Evolutionary conservation across 2,329 filamentous ascomycete species (phyloP), one percentile per base, ranked within the genome.

Genomic region (Elsinoe batatas): DNA sequence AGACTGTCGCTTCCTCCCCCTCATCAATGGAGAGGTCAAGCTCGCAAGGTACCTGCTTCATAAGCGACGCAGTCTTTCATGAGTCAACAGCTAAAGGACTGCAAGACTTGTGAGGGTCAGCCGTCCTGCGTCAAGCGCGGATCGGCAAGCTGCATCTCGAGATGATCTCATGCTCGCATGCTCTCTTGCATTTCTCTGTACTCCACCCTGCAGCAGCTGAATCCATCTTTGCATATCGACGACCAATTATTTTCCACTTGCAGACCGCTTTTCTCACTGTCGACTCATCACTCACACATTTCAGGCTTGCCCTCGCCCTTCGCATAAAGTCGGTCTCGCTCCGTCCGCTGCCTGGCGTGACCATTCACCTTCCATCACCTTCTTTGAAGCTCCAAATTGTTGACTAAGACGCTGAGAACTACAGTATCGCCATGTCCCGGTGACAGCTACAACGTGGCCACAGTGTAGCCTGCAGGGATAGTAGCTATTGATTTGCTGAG

Each of bases 231-330:
- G 30, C 47, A 51, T 22, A n/a, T 51, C 18, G n/a, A 51, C 26
- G 30, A 49, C 47, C 47, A 51, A 51, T 51, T 20, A 51, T 51
- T 51, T 50, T 3, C 12, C 32, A 22, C 33, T 38, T 20, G 30
- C 47, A 51, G 47, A 51, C 47, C 47, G 47, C 47, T 51, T 33
- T 51, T 51, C 47, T 26, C 47, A 51, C 8, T 38, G 47, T 33
- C 4, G 17, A 18, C 6, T 38, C 47, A 38, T 33, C 13, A 30
- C 26, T 30, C 26, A 30, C 26, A 30, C 26, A 7, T 6, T 12
- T 33, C 13, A 33, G 26, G 26, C 37, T 17, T 26, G 40, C 18
- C 15, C 15, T 8, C 18, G 20, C 35, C 20, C 15, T 5, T 18
- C 17, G 30, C 47, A 51, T 38, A 51, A 35, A 38, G 26, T 20